phyloP scores from a whole-genome alignment of 805 yeast genomes.

The Torulaspora quercuum region DNA sequence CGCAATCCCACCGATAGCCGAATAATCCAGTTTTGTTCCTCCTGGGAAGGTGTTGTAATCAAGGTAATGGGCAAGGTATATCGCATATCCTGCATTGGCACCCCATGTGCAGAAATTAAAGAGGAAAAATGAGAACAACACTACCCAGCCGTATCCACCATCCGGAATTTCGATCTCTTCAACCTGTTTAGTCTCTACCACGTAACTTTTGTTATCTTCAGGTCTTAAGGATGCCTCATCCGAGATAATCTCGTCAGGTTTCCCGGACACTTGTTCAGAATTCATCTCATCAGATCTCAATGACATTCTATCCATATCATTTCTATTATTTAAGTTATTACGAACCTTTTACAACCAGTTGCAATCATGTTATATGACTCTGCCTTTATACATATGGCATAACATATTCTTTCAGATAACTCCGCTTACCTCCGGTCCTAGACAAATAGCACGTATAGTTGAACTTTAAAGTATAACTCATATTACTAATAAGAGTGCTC shows the following conservation, averaged over 20 bases:
- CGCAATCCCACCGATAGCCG: constrained; percentile 56
- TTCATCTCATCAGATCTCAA: too few species aligned
- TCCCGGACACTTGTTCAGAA: too few species aligned
- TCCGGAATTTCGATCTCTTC: constrained; percentile 38
- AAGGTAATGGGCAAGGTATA: constrained; percentile 50
- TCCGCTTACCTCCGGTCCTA: too few species aligned
- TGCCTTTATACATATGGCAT: too few species aligned
- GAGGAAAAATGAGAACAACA: constrained; percentile 44
- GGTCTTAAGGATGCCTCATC: neutral
- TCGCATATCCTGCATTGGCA: constrained; percentile 52
- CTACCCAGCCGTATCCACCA: constrained; percentile 54
- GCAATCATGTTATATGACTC: too few species aligned
- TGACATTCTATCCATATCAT: too few species aligned
- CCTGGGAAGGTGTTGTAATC: constrained; percentile 44
- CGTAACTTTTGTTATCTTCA: constrained; percentile 2
- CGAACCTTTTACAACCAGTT: too few species aligned
- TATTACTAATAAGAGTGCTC: too few species aligned
- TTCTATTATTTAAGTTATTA: too few species aligned
- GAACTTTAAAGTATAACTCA: too few species aligned
- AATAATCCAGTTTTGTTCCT: constrained; percentile 49
- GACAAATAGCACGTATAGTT: too few species aligned
- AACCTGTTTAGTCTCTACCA: constrained; percentile 6
- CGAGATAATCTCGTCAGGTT: neutral
- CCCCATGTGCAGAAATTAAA: constrained; percentile 56
- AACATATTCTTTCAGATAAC: too few species aligned